Conservation (phyloP, 148 eudicot species). For the Dianthus caryophyllus region DNA sequence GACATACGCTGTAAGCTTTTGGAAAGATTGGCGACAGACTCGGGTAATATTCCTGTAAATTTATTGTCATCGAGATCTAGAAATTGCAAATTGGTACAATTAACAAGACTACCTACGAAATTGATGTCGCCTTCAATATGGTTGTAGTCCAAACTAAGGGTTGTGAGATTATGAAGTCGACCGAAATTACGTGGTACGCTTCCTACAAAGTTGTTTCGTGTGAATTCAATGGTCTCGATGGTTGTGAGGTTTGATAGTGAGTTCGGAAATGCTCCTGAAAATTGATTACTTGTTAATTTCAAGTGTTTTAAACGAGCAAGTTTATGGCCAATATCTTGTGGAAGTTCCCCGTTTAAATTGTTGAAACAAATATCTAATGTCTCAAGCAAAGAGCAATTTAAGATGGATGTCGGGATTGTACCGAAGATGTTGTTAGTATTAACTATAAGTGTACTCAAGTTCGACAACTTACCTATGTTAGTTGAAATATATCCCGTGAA, state of each 20-base stretch:
- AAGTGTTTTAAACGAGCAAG: constrained; percentile 20
- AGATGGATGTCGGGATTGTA: constrained; percentile 25
- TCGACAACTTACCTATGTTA: constrained; percentile 19
- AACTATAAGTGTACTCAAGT: background rate
- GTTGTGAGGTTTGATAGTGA: constrained; percentile 31
- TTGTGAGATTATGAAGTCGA: background rate
- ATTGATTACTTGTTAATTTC: background rate
- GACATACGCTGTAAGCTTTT: background rate
- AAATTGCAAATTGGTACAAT: constrained; percentile 19
- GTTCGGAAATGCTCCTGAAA: constrained; percentile 30
- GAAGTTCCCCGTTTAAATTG: constrained; percentile 32
- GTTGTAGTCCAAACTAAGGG: background rate
- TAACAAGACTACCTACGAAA: constrained; percentile 23
- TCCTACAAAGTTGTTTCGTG: constrained; percentile 16
- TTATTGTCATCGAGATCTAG: background rate
- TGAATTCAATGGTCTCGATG: background rate
- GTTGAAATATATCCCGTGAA: constrained; percentile 29
- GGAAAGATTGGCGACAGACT: constrained; percentile 20
- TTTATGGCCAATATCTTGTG: constrained; percentile 20
- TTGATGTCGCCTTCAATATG: constrained; percentile 24
- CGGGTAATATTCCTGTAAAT: constrained; percentile 25
- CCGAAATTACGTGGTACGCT: constrained; percentile 14
- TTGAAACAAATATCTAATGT: background rate
- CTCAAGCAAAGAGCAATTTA: constrained; percentile 26
- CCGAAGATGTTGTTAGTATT: constrained; percentile 20